phyloP scores from a whole-genome alignment of 495 filamentous ascomycete species.

The Hypoxylon cercidicola region DNA sequence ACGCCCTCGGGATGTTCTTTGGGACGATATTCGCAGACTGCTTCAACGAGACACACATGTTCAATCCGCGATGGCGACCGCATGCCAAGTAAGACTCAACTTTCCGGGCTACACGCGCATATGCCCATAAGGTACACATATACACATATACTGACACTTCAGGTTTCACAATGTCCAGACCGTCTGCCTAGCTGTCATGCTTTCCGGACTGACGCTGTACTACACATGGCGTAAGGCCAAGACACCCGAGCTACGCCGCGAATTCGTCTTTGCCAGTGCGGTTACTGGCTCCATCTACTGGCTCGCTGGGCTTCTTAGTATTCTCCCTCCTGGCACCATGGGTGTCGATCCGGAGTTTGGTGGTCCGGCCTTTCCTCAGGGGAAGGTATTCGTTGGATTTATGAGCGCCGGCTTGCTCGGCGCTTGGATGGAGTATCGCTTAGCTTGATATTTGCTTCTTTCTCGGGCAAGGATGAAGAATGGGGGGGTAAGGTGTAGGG shows the following conservation, averaged over 20 bases:
- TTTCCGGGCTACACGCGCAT: background rate
- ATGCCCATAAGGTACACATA: background rate
- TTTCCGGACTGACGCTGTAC: constrained; percentile 60
- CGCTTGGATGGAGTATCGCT: constrained; percentile 44
- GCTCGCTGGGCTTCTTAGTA: constrained; percentile 57
- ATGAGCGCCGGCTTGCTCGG: constrained; percentile 45
- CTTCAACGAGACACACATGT: constrained; percentile 63
- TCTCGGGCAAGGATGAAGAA: background rate
- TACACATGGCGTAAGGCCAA: constrained; percentile 55
- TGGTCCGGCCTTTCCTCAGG: constrained; percentile 60
- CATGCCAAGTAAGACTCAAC: constrained; percentile 57
- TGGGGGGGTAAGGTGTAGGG: background rate
- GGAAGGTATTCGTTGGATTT: constrained; percentile 48
- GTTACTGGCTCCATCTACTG: constrained; percentile 63
- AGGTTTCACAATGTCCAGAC: constrained; percentile 68
- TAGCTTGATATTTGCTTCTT: background rate
- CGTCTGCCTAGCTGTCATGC: constrained; percentile 58
- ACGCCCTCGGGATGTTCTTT: constrained; percentile 53
- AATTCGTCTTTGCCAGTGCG: constrained; percentile 51
- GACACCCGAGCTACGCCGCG: constrained; percentile 38
- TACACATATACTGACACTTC: background rate
- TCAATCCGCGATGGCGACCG: constrained; percentile 65
- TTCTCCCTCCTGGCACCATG: constrained; percentile 60
- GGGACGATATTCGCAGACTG: constrained; percentile 57
- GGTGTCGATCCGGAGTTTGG: constrained; percentile 66